These are phyloP conservation scores for Oemleria cerasiformis DNA, from an alignment of 306 rosid genomes.

Conservation along the genomic window DNA sequence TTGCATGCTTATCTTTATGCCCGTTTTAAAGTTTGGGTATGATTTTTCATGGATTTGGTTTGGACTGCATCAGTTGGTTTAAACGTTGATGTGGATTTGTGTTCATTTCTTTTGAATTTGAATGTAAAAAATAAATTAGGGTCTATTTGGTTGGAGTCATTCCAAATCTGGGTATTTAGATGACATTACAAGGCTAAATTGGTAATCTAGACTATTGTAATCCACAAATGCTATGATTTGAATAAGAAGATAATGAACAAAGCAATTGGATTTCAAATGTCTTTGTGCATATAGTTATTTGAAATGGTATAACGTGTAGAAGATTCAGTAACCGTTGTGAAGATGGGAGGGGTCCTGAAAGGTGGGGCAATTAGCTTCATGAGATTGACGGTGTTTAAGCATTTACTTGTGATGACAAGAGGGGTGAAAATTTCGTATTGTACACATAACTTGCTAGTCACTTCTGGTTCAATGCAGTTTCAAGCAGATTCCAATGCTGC, in stretches of 20 bases:
- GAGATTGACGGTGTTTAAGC: no score
- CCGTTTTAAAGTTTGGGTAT: neutral
- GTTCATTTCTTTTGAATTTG: neutral
- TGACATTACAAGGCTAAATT: neutral
- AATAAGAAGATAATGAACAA: neutral
- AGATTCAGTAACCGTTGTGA: no score
- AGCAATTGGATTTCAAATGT: neutral
- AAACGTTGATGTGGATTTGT: neutral
- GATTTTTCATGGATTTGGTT: neutral
- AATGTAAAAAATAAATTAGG: neutral
- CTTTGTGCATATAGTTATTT: no score
- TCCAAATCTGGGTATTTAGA: neutral
- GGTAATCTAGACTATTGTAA: neutral
- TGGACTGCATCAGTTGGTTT: neutral
- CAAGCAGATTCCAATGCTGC: constrained; percentile 51
- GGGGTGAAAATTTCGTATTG: no score
- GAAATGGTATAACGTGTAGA: no score
- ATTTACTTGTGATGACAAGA: no score
- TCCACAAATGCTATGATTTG: neutral
- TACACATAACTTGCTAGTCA: constrained; percentile 42
- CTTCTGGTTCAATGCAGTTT: constrained; percentile 45
- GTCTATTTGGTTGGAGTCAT: neutral
- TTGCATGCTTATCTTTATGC: neutral
- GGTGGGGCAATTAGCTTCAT: no score
- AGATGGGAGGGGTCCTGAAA: no score